These are phyloP conservation scores for Botrytis byssoidea DNA, from an alignment of 2,329 filamentous ascomycete genomes.

Conservation along the genomic window DNA sequence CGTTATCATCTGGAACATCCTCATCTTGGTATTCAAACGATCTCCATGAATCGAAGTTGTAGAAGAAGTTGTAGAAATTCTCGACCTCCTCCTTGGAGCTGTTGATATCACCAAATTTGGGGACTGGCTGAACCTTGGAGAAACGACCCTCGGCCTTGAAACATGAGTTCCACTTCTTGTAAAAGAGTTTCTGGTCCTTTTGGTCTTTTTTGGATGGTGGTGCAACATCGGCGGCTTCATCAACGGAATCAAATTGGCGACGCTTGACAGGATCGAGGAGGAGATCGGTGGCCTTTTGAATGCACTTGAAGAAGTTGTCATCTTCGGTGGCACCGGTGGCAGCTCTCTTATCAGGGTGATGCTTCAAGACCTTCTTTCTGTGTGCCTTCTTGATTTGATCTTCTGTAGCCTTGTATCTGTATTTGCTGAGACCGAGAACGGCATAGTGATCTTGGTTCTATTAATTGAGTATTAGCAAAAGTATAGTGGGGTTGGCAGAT, in stretches of 20 bases:
- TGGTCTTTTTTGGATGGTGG: conserved; percentile 90
- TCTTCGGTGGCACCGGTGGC: conserved; percentile 84
- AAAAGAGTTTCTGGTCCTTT: conserved; percentile 77
- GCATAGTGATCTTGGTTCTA: conserved; percentile 97
- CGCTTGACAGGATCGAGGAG: conserved; percentile 89
- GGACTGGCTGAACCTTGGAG: conserved; percentile 87
- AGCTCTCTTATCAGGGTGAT: conserved; percentile 98
- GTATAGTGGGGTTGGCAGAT: neutral
- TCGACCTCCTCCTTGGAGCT: conserved; percentile 88
- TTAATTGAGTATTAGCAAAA: conserved; percentile 25
- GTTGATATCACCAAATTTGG: conserved; percentile 79
- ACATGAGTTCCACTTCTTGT: conserved; percentile 88
- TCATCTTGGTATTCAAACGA: conserved; percentile 98
- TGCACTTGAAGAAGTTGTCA: conserved; percentile 99
- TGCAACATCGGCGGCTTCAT: conserved; percentile 89
- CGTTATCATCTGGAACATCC: conserved; percentile 97
- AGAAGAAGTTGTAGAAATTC: conserved; percentile 99
- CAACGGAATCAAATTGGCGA: conserved; percentile 93
- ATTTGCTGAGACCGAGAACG: conserved; percentile 87
- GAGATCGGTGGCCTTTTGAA: conserved; percentile 95
- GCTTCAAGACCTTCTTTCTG: conserved; percentile 98
- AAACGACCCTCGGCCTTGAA: conserved; percentile 93
- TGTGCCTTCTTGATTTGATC: conserved; percentile 99
- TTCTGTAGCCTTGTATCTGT: conserved; percentile 88
- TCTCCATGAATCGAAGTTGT: conserved; percentile 98